Evolutionary conservation across 192 early-diverging fungal genomes (phyloP).

Genomic region (Phlyctochytrium bullatum): DNA sequence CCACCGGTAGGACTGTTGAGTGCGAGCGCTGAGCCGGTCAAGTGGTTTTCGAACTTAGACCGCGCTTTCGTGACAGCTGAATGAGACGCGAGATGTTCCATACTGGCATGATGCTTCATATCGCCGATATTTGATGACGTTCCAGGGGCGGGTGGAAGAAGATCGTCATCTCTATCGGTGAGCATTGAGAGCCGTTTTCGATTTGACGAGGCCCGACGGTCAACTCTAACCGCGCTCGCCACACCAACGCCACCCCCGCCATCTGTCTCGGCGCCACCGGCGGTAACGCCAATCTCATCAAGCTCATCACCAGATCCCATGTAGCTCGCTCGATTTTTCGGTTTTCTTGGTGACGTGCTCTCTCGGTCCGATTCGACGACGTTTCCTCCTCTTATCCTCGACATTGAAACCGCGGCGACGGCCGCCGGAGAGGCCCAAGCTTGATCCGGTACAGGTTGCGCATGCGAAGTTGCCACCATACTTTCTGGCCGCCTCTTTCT

Average conservation of each 20-base stretch:
- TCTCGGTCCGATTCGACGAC: not conserved
- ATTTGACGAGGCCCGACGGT: not conserved
- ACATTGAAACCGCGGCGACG: conserved; percentile 25
- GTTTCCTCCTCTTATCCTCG: conserved; percentile 1
- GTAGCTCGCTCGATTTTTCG: not conserved
- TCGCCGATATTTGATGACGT: not conserved
- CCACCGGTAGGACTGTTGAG: not conserved
- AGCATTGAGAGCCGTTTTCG: not conserved
- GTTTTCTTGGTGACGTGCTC: not conserved
- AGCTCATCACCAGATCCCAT: not conserved
- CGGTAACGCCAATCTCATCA: not conserved
- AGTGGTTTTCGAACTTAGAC: not conserved
- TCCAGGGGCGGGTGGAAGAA: not conserved
- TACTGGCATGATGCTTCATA: not conserved
- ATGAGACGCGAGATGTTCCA: not conserved
- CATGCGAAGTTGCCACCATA: not conserved
- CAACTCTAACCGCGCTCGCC: not conserved
- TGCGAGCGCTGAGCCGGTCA: not conserved
- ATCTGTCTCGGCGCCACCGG: not conserved
- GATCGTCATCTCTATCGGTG: not conserved
- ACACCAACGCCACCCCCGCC: not conserved
- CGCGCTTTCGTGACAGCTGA: not conserved
- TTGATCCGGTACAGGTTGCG: not conserved
- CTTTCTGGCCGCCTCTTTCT: not conserved
- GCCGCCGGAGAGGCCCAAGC: conserved; percentile 7